phyloP scores from a whole-genome alignment of 148 eudicot genomes.

The Rhododendron simsii region DNA sequence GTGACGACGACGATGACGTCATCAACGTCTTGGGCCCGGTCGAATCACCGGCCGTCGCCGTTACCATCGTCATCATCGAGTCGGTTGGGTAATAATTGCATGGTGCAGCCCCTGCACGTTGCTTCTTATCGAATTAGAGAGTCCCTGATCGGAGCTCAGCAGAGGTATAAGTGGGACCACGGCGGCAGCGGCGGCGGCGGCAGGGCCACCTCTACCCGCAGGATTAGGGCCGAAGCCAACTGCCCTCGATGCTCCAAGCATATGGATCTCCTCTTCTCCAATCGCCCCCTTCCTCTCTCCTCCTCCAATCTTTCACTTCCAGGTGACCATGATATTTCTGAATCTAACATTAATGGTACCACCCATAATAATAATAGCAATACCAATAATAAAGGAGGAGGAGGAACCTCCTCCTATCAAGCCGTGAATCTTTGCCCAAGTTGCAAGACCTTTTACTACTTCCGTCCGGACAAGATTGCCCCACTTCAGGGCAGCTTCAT shows the following conservation, averaged over 20 bases:
- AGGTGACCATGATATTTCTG: not conserved
- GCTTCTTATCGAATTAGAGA: slow-evolving; percentile 9
- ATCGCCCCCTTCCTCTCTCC: slow-evolving; percentile 15
- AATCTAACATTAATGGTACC: not conserved
- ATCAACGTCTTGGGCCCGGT: not conserved
- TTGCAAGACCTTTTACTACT: slow-evolving; percentile 66
- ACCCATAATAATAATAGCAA: not conserved
- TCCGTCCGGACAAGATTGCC: slow-evolving; percentile 47
- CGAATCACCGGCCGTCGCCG: slow-evolving; percentile 13
- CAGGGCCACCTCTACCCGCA: slow-evolving; percentile 17
- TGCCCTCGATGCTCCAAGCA: slow-evolving; percentile 75
- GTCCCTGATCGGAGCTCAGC: slow-evolving; percentile 30
- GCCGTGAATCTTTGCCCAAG: slow-evolving; percentile 64
- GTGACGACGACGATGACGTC: not conserved
- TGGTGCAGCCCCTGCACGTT: not conserved
- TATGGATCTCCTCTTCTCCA: slow-evolving; percentile 53
- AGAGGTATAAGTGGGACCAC: slow-evolving; percentile 37
- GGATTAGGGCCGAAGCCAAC: slow-evolving; percentile 64
- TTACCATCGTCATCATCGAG: not conserved
- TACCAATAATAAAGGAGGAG: not conserved
- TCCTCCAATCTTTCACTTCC: slow-evolving; percentile 7
- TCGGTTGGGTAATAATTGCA: not conserved
- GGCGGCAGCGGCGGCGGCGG: slow-evolving; percentile 20
- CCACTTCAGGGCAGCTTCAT: slow-evolving; percentile 72
- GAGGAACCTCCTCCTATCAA: slow-evolving; percentile 21